These are phyloP conservation scores for Naganishia friedmannii DNA, from an alignment of 768 basidiomycete genomes.

Conservation along the genomic window DNA sequence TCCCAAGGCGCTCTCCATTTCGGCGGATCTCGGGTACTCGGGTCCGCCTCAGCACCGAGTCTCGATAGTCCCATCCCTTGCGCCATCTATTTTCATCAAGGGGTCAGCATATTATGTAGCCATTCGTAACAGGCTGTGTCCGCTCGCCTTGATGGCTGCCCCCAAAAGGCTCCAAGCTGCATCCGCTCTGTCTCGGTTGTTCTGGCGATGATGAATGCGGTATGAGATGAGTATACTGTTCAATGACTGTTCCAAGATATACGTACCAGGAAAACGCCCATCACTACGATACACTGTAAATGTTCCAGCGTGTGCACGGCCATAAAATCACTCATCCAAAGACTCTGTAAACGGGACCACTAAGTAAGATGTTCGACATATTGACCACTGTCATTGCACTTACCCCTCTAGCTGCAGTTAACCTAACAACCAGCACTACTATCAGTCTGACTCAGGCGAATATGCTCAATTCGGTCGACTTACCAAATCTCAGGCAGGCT, in stretches of 20 bases:
- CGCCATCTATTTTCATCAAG: constrained; percentile 41
- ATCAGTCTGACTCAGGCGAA: constrained; percentile 16
- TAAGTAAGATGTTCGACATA: background rate
- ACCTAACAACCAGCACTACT: background rate
- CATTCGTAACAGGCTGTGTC: background rate
- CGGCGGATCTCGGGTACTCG: constrained; percentile 38
- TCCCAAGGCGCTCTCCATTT: constrained; percentile 53
- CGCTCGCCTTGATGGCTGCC: constrained; percentile 49
- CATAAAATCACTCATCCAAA: constrained; percentile 51
- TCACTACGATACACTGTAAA: constrained; percentile 47
- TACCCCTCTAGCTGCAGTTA: constrained; percentile 27
- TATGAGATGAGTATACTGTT: background rate
- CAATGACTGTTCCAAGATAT: background rate
- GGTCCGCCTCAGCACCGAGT: constrained; percentile 49
- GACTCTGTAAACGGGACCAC: constrained; percentile 7
- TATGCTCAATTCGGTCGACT: constrained; percentile 34
- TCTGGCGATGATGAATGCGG: constrained; percentile 35
- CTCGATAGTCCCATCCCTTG: constrained; percentile 51
- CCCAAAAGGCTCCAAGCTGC: constrained; percentile 52
- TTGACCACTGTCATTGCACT: background rate
- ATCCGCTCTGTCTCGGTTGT: constrained; percentile 52
- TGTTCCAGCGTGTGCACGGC: constrained; percentile 47
- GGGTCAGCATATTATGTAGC: background rate
- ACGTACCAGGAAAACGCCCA: constrained; percentile 49
- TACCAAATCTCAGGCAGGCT: constrained; percentile 47